A percentile compares a stretch with the other conserved stretches of the same genome.
phyloP scores from a whole-genome alignment of 768 basidiomycete species.

The Tephrocybe sp. region DNA sequence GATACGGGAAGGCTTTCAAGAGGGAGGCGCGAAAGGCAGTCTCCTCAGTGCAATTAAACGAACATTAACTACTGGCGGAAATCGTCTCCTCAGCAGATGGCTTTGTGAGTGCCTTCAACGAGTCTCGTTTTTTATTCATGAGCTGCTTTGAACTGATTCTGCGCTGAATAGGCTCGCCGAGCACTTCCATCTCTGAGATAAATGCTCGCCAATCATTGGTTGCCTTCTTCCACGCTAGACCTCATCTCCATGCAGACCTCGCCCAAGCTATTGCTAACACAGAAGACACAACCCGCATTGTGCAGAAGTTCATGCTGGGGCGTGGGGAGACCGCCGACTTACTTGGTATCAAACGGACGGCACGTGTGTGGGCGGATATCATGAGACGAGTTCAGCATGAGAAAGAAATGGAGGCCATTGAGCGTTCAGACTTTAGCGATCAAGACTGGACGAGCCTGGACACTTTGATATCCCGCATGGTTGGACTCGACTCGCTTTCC shows the following conservation, averaged over 20 bases:
- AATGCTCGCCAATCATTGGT: conserved; percentile 76
- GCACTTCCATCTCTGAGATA: conserved; percentile 73
- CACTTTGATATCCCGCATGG: conserved; percentile 51
- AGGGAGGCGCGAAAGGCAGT: conserved; percentile 74
- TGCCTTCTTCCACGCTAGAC: conserved; percentile 60
- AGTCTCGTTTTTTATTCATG: conserved; percentile 24
- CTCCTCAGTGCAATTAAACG: conserved; percentile 73
- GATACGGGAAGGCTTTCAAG: conserved; percentile 71
- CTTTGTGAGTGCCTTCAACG: conserved; percentile 62
- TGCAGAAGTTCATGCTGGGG: conserved; percentile 73
- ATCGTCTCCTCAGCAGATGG: conserved; percentile 72
- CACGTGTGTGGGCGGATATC: conserved; percentile 59
- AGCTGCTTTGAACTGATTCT: conserved; percentile 13
- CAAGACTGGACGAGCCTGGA: conserved; percentile 59
- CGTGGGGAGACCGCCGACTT: conserved; percentile 70
- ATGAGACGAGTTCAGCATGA: conserved; percentile 54
- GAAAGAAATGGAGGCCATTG: conserved; percentile 46
- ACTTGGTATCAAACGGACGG: conserved; percentile 59
- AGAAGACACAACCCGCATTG: conserved; percentile 73
- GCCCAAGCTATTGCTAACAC: conserved; percentile 50
- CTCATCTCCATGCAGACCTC: conserved; percentile 67
- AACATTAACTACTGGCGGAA: conserved; percentile 76
- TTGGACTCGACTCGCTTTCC: conserved; percentile 51
- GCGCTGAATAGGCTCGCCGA: conserved; percentile 69
- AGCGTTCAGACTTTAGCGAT: conserved; percentile 24